Conservation (phyloP, 371 early-diverging fungal species). For the Syncephalis fuscata region DNA sequence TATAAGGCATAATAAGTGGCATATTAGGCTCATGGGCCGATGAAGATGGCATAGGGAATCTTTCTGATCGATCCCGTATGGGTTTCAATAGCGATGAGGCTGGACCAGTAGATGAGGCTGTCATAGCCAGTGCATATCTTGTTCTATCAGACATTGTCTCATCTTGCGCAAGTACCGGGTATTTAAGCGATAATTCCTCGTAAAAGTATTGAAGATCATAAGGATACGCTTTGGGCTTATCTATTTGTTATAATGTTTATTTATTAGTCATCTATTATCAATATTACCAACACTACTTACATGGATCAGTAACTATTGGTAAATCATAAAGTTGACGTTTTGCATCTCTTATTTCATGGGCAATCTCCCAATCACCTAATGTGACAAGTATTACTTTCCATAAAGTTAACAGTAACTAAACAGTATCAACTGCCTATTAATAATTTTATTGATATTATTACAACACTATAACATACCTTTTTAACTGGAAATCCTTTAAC, state of each 20-base stretch:
- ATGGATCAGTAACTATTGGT: constrained; percentile 8
- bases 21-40: too few species aligned
- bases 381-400: constrained; percentile 48
- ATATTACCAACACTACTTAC: constrained; percentile 3
- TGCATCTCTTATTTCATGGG: constrained; percentile 22
- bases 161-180: background rate
- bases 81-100: too few species aligned
- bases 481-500: constrained; percentile 51
- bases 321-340: constrained; percentile 26
- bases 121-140: too few species aligned
- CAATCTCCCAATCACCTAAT: constrained; percentile 32
- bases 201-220: background rate
- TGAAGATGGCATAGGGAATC: too few species aligned
- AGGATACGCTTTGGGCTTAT: background rate
- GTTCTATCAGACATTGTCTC: too few species aligned
- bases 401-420: constrained; percentile 43
- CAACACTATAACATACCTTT: background rate
- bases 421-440: background rate
- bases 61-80: too few species aligned
- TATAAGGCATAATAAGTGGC: too few species aligned
- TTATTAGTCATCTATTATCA: background rate
- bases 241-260: background rate
- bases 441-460: background rate
- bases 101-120: too few species aligned
- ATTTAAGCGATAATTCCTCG: background rate